Evolutionary conservation across 106 monocot species (phyloP).

Genomic region (Hemerocallis citrina): DNA sequence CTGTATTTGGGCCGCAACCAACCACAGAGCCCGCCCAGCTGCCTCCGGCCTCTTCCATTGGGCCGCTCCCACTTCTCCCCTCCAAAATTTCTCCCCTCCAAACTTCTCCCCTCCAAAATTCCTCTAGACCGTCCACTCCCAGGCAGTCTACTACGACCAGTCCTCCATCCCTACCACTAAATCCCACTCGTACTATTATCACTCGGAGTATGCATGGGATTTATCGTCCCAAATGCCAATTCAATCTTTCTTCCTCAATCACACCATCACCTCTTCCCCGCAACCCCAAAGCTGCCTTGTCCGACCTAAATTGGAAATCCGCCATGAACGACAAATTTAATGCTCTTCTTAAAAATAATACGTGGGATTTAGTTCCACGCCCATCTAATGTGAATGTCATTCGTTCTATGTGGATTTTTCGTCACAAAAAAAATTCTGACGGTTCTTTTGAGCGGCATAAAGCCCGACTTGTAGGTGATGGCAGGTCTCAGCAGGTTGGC

Average conservation of each 20-base stretch:
- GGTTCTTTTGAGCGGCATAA: background rate
- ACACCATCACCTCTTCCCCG: background rate
- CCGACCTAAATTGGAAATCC: background rate
- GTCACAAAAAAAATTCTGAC: too few relatives aligned
- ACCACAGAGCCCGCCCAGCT: too few relatives aligned
- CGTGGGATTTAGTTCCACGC: background rate
- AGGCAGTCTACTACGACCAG: too few relatives aligned
- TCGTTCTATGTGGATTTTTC: too few relatives aligned
- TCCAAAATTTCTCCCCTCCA: too few relatives aligned
- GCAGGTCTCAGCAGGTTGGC: background rate
- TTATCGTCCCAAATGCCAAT: background rate
- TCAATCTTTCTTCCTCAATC: background rate
- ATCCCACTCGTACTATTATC: background rate
- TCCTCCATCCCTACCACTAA: too few relatives aligned
- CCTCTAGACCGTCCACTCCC: too few relatives aligned
- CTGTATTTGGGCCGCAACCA: too few relatives aligned
- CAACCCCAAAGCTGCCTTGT: background rate
- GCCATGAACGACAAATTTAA: background rate
- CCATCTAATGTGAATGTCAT: too few relatives aligned
- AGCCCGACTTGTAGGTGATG: slow-evolving; percentile 7
- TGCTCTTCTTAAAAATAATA: background rate
- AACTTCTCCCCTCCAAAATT: too few relatives aligned
- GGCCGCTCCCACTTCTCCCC: too few relatives aligned
- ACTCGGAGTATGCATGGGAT: background rate
- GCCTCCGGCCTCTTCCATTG: too few relatives aligned